Base-by-base conservation (phyloP, 2,329 filamentous ascomycete species). In the Sporothrix globosa region DNA sequence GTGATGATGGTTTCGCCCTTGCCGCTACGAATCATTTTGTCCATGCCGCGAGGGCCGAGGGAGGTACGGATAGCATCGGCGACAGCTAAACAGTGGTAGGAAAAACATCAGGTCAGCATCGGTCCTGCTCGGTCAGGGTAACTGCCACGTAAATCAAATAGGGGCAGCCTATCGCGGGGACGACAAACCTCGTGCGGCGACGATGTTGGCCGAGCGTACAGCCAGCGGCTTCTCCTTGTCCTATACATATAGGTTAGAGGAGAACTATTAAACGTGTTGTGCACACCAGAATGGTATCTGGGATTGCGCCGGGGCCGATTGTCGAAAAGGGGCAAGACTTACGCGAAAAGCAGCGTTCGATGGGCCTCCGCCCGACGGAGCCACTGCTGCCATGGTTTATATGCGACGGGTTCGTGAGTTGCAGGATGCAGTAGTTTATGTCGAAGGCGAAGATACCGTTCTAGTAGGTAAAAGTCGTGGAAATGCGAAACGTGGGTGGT, bases 1-100 rank as follows among this genome's bases (percentile, higher is more conserved):
- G 96, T 99, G 83, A 99, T 99, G 81, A 98, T 96, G 71, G 94
- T 97, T 82, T 97, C 92, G 83, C 95, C 96, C 84, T 93, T 97
- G 80, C 93, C 92, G 72, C 91, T 96, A 85, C 96, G 92, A 77
- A 99, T 98, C 94, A 97, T 97, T 86, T 97, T 97, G 85, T 97
- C 94, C 94, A 97, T 97, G 79, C 96, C 96, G 82, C 96, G 90
- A 75, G 96, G 96, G 74, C 96, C 96, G 75, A 99, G 87, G 73
- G 96, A 98, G 39, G 95, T 98, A 85, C 96, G 88, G 80, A 99
- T 96, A 76, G 96, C 96, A 88, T 99, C 96, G 80, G 96, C 91
- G 79, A 99, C 95, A 79, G 96, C 96, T 96, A 17, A 0, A 52
- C 1, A 6, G 48, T 30, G 39, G 21, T 9, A 27, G 44, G 19